Conservation (phyloP, 495 filamentous ascomycete species). For the Podospora tetraspora region DNA sequence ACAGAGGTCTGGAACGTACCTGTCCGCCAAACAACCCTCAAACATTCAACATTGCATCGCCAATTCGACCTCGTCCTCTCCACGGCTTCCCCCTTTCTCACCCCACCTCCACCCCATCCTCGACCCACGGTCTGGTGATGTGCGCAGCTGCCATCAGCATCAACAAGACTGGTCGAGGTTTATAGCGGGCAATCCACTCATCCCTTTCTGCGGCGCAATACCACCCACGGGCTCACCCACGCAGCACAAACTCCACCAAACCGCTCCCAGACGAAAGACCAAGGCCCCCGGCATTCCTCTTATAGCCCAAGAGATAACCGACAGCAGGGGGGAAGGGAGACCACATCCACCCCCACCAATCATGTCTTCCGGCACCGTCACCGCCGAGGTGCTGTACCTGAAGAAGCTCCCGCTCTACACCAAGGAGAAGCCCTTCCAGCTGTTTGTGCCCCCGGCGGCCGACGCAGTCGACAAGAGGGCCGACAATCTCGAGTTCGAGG, state of each 20-base stretch:
- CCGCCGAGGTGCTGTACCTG: constrained; percentile 12
- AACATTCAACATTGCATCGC: not conserved
- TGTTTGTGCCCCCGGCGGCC: constrained; percentile 12
- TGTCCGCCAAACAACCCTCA: not conserved
- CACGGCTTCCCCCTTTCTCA: not conserved
- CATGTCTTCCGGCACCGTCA: not conserved
- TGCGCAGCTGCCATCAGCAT: not conserved
- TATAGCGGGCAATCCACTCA: not conserved
- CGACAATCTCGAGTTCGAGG: constrained; percentile 14
- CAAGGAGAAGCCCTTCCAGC: constrained; percentile 13
- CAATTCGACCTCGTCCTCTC: not conserved
- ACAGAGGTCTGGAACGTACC: not conserved
- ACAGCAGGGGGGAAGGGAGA: not conserved
- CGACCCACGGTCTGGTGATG: not conserved
- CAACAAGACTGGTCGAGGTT: not conserved
- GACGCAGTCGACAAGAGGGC: not conserved
- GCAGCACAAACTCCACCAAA: not conserved
- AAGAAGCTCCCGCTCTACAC: constrained; percentile 11
- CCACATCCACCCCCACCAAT: not conserved
- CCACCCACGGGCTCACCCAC: not conserved
- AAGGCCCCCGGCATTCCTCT: not conserved
- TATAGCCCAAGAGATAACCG: not conserved
- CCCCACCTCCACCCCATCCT: not conserved
- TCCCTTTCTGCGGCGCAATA: not conserved
- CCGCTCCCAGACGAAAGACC: not conserved